Evolutionary conservation across 805 yeast genomes (phyloP).

Genomic region (Hanseniaspora hatyaiensis): DNA sequence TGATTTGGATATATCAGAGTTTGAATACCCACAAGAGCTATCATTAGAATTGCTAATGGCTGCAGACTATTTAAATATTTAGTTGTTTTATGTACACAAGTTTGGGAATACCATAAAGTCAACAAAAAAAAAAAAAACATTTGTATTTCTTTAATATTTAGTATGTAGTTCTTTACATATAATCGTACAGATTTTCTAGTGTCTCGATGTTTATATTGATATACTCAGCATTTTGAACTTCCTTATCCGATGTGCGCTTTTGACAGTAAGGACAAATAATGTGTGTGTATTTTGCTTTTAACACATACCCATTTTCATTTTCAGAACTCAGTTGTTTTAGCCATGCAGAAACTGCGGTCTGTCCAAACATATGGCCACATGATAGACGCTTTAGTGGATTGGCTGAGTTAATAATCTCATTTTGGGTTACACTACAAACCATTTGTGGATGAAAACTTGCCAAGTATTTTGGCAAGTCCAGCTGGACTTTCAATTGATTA

Average conservation of each 20-base stretch:
- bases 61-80: conserved; percentile 54
- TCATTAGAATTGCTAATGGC: conserved; percentile 85
- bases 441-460: not conserved
- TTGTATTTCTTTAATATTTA: too few relatives aligned
- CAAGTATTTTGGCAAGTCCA: not conserved
- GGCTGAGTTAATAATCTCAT: not conserved
- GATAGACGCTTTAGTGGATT: not conserved
- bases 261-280: conserved; percentile 10
- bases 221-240: conserved; percentile 1
- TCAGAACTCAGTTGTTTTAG: not conserved
- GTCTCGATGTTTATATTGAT: not conserved
- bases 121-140: too few relatives aligned
- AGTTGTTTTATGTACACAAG: too few relatives aligned
- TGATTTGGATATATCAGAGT: conserved; percentile 59
- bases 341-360: conserved; percentile 1
- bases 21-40: conserved; percentile 85
- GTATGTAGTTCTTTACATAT: not conserved
- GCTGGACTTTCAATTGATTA: not conserved
- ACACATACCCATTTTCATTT: not conserved
- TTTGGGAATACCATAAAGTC: too few relatives aligned
- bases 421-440: conserved; percentile 1
- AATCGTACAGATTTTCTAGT: conserved; percentile 10
- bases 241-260: not conserved
- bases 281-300: not conserved
- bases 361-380: conserved; percentile 14